Conservation (phyloP, 371 early-diverging fungal species). For the Zychaea mexicana region DNA sequence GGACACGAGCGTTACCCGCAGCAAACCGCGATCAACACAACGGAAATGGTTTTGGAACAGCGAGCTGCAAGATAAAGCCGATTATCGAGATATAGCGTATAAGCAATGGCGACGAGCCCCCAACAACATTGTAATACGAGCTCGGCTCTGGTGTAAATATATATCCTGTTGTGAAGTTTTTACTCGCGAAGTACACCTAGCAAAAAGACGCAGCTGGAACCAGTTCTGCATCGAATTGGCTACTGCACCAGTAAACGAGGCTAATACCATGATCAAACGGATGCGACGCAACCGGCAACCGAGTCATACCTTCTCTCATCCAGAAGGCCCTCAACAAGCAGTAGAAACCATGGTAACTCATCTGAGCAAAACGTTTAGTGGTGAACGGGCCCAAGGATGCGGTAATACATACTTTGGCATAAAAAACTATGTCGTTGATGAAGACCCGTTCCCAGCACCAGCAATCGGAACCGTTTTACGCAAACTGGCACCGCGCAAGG, state of each 20-base stretch:
- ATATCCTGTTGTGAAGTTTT: neutral
- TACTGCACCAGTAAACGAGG: neutral
- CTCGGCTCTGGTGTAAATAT: neutral
- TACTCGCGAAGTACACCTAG: neutral
- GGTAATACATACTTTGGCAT: no score
- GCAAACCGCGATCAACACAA: neutral
- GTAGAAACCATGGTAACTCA: conserved; percentile 11
- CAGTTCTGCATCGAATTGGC: conserved; percentile 14
- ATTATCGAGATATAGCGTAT: neutral
- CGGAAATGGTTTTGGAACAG: conserved; percentile 15
- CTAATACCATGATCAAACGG: conserved; percentile 5
- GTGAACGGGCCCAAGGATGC: neutral
- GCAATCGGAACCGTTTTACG: neutral
- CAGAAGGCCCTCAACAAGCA: conserved; percentile 14
- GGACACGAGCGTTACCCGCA: conserved; percentile 7
- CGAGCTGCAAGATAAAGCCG: conserved; percentile 2
- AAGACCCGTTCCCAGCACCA: neutral
- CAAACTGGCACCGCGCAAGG: conserved; percentile 8
- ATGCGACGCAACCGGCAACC: neutral
- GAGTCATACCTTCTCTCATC: conserved; percentile 4
- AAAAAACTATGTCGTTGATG: no score
- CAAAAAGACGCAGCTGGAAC: conserved; percentile 1
- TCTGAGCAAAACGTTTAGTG: conserved; percentile 6
- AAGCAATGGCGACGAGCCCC: conserved; percentile 11
- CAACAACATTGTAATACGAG: neutral